These are phyloP conservation scores for Lanzia echinophila DNA, from an alignment of 2,329 filamentous ascomycete species.

Conservation along the genomic window DNA sequence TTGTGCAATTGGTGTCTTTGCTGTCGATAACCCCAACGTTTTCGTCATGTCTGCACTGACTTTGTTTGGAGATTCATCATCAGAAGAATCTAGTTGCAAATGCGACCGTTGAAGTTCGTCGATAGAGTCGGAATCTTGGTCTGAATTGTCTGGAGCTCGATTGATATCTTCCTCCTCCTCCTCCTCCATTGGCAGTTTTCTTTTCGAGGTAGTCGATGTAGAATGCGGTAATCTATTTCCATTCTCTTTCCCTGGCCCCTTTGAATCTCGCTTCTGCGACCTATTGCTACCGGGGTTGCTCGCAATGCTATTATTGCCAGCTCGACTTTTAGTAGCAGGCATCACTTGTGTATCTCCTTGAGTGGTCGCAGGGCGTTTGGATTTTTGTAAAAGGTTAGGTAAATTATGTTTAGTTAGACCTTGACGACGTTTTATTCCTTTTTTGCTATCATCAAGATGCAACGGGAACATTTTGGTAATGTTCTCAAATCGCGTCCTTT, in stretches of 20 bases:
- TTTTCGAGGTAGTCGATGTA: not conserved
- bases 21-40: not conserved
- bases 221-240: not conserved
- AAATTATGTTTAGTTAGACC: constrained; percentile 1
- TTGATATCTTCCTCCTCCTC: not conserved
- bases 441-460: constrained; percentile 8
- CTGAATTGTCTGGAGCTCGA: constrained; percentile 3
- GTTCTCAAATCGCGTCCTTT: not conserved
- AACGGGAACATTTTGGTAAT: not conserved
- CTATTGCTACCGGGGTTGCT: not conserved
- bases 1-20: not conserved
- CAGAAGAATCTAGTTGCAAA: not conserved
- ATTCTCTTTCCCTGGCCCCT: constrained; percentile 4
- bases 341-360: not conserved
- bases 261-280: not conserved
- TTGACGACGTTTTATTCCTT: not conserved
- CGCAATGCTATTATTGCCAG: not conserved
- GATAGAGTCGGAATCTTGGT: not conserved
- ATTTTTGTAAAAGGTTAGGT: not conserved
- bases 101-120: constrained; percentile 2
- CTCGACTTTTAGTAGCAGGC: not conserved
- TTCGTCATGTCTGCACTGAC: constrained; percentile 7
- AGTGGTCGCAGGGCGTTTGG: not conserved
- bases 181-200: not conserved
- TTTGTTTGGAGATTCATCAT: not conserved